Percentiles rank a stretch among this genome's conserved stretches.
These are phyloP conservation scores for Hyaloscypha hepaticicola DNA, from an alignment of 495 filamentous ascomycete genomes.

Conservation along the genomic window DNA sequence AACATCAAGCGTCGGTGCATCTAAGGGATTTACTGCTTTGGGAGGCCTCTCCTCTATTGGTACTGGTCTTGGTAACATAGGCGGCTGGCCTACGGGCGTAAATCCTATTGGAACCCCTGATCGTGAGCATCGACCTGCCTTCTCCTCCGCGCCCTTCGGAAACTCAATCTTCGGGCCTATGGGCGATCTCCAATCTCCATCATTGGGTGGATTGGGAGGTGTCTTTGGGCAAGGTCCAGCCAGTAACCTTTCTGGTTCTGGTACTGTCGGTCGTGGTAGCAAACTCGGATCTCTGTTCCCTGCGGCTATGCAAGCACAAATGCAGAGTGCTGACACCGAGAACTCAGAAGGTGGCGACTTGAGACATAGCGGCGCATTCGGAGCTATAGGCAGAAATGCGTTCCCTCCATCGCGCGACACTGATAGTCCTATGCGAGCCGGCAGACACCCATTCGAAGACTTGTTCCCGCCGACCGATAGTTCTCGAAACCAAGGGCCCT, in stretches of 20 bases:
- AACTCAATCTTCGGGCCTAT: slow-evolving; percentile 68
- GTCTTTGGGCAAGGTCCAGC: slow-evolving; percentile 55
- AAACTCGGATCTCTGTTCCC: slow-evolving; percentile 89
- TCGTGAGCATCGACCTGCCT: slow-evolving; percentile 65
- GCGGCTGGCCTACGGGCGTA: slow-evolving; percentile 63
- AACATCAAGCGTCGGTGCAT: slow-evolving; percentile 76
- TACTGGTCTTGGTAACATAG: slow-evolving; percentile 51
- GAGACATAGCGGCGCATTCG: slow-evolving; percentile 49
- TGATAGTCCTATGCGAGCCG: slow-evolving; percentile 61
- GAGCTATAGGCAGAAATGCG: slow-evolving; percentile 54
- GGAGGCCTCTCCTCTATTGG: slow-evolving; percentile 60
- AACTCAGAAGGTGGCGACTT: slow-evolving; percentile 46
- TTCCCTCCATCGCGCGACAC: slow-evolving; percentile 52
- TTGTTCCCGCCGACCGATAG: slow-evolving; percentile 42
- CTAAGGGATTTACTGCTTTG: slow-evolving; percentile 65
- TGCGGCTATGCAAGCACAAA: slow-evolving; percentile 82
- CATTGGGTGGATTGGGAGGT: slow-evolving; percentile 46
- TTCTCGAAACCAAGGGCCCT: slow-evolving; percentile 21
- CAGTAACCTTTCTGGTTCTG: slow-evolving; percentile 49
- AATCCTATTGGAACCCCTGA: slow-evolving; percentile 70
- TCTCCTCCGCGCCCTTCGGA: slow-evolving; percentile 57
- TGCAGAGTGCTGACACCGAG: slow-evolving; percentile 61
- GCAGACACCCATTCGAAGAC: slow-evolving; percentile 58
- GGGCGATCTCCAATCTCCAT: slow-evolving; percentile 74
- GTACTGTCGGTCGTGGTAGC: slow-evolving; percentile 67